A percentile compares a stretch with the other conserved stretches of the same genome.
Conservation (phyloP, 2,329 filamentous ascomycete genomes). For the Cordyceps fumosorosea region DNA sequence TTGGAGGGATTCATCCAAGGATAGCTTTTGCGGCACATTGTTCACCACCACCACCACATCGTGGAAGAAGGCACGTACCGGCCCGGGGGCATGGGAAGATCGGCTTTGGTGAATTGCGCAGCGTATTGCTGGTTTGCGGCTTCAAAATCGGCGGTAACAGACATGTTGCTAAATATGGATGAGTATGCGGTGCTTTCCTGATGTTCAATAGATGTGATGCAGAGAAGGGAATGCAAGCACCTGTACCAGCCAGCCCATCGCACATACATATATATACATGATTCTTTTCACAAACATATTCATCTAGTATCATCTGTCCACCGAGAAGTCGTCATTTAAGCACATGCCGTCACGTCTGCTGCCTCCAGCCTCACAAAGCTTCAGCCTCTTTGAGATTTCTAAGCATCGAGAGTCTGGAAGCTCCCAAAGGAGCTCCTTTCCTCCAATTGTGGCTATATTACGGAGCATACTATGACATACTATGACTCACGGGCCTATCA, state of each 20-base stretch:
- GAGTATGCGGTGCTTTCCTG: neutral
- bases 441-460: neutral
- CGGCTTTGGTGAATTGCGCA: slow-evolving; percentile 59
- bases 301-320: neutral
- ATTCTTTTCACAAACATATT: neutral
- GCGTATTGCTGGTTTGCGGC: slow-evolving; percentile 45
- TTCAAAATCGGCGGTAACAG: slow-evolving; percentile 21
- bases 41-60: neutral
- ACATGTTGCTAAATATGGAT: neutral
- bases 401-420: neutral
- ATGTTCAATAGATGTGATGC: neutral
- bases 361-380: neutral
- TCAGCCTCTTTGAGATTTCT: neutral
- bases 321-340: too few relatives aligned
- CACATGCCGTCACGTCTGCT: neutral
- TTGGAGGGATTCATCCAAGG: neutral
- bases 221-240: neutral
- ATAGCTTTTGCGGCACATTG: neutral
- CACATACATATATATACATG: neutral
- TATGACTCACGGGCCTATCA: neutral
- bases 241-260: neutral
- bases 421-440: neutral
- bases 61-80: slow-evolving; percentile 32
- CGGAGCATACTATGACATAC: neutral
- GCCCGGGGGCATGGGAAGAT: slow-evolving; percentile 57